A percentile compares a stretch with the other conserved stretches of the same genome.
phyloP scores from a whole-genome alignment of 2,329 filamentous ascomycete genomes.

The Fusarium annulatum region DNA sequence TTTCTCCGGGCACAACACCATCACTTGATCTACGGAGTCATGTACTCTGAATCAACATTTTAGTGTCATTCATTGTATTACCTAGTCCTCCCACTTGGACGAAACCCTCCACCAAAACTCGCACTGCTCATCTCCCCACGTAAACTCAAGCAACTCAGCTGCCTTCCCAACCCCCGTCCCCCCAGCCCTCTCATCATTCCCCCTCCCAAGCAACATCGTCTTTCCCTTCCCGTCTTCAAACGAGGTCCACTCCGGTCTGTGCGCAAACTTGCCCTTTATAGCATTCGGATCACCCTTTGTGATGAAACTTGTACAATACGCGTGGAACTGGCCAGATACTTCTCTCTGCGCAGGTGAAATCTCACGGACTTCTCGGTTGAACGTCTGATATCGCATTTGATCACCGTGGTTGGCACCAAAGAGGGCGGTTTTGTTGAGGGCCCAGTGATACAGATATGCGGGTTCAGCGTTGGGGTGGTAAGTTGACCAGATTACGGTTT shows the following conservation, averaged over 20 bases:
- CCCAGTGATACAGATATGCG: constrained; percentile 48
- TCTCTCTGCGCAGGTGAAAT: constrained; percentile 48
- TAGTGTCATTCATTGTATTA: rapidly evolving
- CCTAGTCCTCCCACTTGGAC: constrained; percentile 47
- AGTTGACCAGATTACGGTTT: constrained; percentile 40
- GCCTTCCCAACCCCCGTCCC: constrained; percentile 51
- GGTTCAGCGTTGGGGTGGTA: constrained; percentile 36
- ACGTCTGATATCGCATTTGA: constrained; percentile 51
- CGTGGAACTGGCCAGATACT: constrained; percentile 35
- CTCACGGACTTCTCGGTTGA: constrained; percentile 50
- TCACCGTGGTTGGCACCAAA: constrained; percentile 42
- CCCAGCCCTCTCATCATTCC: constrained; percentile 61
- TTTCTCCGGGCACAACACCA: background rate
- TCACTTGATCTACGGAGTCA: background rate
- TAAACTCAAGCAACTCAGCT: constrained; percentile 54
- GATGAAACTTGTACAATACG: constrained; percentile 40
- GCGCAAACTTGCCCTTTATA: constrained; percentile 35
- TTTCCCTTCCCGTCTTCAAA: constrained; percentile 42
- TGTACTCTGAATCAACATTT: background rate
- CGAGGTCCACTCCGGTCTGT: constrained; percentile 42
- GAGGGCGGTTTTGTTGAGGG: constrained; percentile 42
- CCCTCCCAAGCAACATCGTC: constrained; percentile 59
- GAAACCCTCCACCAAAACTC: constrained; percentile 58
- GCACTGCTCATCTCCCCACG: constrained; percentile 57
- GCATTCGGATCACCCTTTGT: constrained; percentile 37